Base-by-base conservation (phyloP, 1,284 basidiomycete species). In the Nidula niveotomentosa region DNA sequence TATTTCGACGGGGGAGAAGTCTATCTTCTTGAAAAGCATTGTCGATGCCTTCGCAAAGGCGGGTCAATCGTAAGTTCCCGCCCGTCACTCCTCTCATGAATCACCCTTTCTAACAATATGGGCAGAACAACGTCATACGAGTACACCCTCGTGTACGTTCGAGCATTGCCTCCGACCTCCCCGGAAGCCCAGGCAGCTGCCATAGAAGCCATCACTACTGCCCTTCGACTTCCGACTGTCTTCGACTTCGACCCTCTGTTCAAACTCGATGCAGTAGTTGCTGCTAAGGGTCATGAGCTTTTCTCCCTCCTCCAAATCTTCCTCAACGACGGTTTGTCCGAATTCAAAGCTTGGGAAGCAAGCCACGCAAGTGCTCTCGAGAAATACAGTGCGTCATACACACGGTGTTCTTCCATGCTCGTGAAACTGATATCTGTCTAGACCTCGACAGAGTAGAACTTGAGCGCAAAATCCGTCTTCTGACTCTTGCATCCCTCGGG, bases 211-310 rank as follows among this genome's bases (percentile, higher is more conserved):
- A 84, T 92, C 55, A 78, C 83, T 9, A 74, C 84, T 12, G 86
- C 91, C 10, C 77, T 96, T 48, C 81, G 88, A 41, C 77, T 90
- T 37, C 85, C 90, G 5, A 75, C 77, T 34, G 71, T 90, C 55
- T 92, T 93, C 68, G 87, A 94, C 69, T 90, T 96, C 62, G 90
- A 94, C 63, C 71, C 86, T n/a, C 72, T 96, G 23, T 84, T 93
- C 75, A 88, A 86, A 58, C 75, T 90, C 15, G 86, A 93, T 57
- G 85, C 86, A 5, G 78, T 94, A 39, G 75, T 90, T 50, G 80
- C 84, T n/a, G 76, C 80, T 13, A 86, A 88, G 65, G 81, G 85
- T 51, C 82, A 87, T 64, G 82, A 86, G 53, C 74, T 91, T 17
- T 88, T 85, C 67, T 70, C 80, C 23, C 80, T 94, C 23, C 76